These are phyloP conservation scores for Macrocybe gigantea DNA, from an alignment of 768 basidiomycete genomes.

Conservation along the genomic window DNA sequence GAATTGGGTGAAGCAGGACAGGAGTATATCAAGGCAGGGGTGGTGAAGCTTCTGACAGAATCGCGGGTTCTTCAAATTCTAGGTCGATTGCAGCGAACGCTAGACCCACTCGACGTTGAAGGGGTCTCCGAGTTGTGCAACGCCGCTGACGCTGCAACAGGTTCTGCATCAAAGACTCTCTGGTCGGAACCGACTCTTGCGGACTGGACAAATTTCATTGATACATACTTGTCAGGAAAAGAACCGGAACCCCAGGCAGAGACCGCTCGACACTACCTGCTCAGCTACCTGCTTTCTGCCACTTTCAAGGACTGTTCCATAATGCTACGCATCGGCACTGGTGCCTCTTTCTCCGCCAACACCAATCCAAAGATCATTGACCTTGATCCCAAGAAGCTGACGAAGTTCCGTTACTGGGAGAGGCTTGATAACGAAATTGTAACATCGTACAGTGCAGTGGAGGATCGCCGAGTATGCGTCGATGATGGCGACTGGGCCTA, in stretches of 20 bases:
- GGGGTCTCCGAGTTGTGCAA: slow-evolving; percentile 53
- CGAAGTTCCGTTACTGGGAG: slow-evolving; percentile 64
- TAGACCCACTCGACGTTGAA: slow-evolving; percentile 85
- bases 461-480: slow-evolving; percentile 23
- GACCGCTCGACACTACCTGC: slow-evolving; percentile 48
- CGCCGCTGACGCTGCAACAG: slow-evolving; percentile 20
- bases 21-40: slow-evolving; percentile 41
- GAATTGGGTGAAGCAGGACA: slow-evolving; percentile 21
- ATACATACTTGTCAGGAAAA: slow-evolving; percentile 38
- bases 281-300: slow-evolving; percentile 82
- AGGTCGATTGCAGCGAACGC: slow-evolving; percentile 58
- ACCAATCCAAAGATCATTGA: slow-evolving; percentile 53
- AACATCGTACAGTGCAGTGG: slow-evolving; percentile 26
- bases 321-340: slow-evolving; percentile 28
- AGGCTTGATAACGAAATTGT: slow-evolving; percentile 68
- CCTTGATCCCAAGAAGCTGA: slow-evolving; percentile 73
- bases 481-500: slow-evolving; percentile 15
- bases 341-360: too few relatives aligned
- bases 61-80: slow-evolving; percentile 52
- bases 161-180: slow-evolving; percentile 23
- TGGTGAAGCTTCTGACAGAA: slow-evolving; percentile 42
- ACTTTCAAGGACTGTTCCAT: slow-evolving; percentile 96
- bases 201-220: slow-evolving; percentile 65
- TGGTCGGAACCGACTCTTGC: slow-evolving; percentile 47
- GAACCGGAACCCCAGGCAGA: slow-evolving; percentile 23